Evolutionary conservation across 495 filamentous ascomycete species (phyloP).

Genomic region (Jackrogersella multiformis): DNA sequence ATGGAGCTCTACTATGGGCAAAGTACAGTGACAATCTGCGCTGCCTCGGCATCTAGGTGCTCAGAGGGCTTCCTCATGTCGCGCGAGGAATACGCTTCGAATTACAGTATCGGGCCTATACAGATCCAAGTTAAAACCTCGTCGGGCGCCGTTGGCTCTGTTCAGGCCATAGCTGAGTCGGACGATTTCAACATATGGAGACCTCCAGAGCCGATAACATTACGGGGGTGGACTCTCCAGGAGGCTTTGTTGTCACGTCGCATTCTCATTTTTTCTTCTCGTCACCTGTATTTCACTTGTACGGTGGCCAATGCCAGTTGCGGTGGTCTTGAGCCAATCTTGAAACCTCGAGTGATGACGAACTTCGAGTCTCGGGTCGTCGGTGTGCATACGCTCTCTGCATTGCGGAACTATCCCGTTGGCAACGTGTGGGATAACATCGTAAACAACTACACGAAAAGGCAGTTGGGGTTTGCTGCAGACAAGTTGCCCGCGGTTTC

Average conservation of each 20-base stretch:
- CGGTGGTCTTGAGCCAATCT: conserved; percentile 14
- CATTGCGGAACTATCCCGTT: conserved; percentile 15
- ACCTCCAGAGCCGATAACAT: conserved; percentile 22
- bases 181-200: conserved; percentile 14
- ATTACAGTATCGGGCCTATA: conserved; percentile 26
- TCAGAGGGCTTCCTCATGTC: conserved; percentile 24
- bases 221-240: conserved; percentile 43
- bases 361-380: conserved; percentile 17
- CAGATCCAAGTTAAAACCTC: conserved; percentile 10
- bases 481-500: conserved; percentile 40
- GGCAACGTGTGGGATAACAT: conserved; percentile 18
- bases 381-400: conserved; percentile 23
- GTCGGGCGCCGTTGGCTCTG: conserved; percentile 2
- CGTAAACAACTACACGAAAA: conserved; percentile 23
- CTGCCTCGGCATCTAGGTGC: conserved; percentile 29
- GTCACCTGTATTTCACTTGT: conserved; percentile 29
- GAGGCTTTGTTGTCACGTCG: conserved; percentile 39
- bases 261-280: conserved; percentile 36
- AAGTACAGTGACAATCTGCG: conserved; percentile 37
- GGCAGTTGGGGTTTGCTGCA: conserved; percentile 11
- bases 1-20: conserved; percentile 41
- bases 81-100: conserved; percentile 12
- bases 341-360: conserved; percentile 22
- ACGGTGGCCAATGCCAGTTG: conserved; percentile 30
- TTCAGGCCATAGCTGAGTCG: conserved; percentile 16